Conservation (phyloP, 345 rosid genomes). For the Nasturtium officinale region DNA sequence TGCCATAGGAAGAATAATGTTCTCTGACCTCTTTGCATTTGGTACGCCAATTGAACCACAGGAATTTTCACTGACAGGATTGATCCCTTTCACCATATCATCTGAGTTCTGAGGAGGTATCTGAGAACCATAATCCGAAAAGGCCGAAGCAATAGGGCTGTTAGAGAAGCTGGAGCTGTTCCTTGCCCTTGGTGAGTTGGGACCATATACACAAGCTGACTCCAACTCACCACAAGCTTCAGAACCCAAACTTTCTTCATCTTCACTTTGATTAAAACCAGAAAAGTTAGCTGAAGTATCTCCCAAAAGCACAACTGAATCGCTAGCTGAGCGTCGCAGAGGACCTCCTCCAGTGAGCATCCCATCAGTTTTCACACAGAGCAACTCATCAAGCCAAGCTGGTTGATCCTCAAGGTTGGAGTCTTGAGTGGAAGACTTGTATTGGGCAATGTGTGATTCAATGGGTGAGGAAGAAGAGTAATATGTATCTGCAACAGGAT, state of each 20-base stretch:
- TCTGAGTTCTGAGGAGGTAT: constrained; percentile 49
- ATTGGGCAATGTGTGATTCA: constrained; percentile 42
- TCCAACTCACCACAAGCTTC: constrained; percentile 55
- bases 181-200: constrained; percentile 73
- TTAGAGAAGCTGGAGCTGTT: constrained; percentile 50
- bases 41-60: constrained; percentile 39
- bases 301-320: constrained; percentile 60
- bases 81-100: constrained; percentile 49
- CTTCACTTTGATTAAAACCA: constrained; percentile 43
- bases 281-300: constrained; percentile 50
- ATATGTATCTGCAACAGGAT: constrained; percentile 36
- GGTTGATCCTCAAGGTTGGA: constrained; percentile 61
- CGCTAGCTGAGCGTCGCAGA: constrained; percentile 76
- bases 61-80: constrained; percentile 35
- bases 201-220: constrained; percentile 70
- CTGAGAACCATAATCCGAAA: constrained; percentile 57
- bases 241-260: constrained; percentile 42
- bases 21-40: constrained; percentile 58
- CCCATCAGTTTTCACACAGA: constrained; percentile 46
- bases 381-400: constrained; percentile 68
- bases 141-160: constrained; percentile 62
- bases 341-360: constrained; percentile 45
- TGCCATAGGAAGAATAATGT: neutral
- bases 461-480: constrained; percentile 42
- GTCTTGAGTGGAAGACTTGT: constrained; percentile 53